A percentile compares a stretch with the other conserved stretches of the same genome.
Conservation (phyloP, 441 rosid genomes). For the Brassica balearica region DNA sequence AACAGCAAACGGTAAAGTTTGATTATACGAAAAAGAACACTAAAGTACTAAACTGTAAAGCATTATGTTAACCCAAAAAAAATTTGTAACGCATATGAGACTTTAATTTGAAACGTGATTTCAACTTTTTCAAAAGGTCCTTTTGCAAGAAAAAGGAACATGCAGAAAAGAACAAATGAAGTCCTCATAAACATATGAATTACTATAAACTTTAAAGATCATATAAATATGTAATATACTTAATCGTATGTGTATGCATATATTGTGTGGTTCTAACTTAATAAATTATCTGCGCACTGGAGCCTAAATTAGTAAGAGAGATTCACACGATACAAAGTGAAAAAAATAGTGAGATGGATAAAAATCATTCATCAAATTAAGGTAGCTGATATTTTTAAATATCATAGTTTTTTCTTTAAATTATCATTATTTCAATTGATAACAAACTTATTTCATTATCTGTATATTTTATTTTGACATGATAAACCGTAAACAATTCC, state of each 20-base stretch:
- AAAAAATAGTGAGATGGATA: background rate
- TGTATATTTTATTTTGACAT: background rate
- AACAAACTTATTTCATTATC: background rate
- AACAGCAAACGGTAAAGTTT: background rate
- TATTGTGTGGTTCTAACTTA: background rate
- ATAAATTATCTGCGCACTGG: background rate
- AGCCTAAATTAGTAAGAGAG: background rate
- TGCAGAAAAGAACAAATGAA: slow-evolving; percentile 26
- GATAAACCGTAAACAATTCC: background rate
- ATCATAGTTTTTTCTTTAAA: background rate
- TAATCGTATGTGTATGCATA: slow-evolving; percentile 7
- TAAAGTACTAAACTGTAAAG: background rate
- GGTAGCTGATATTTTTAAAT: background rate
- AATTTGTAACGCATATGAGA: slow-evolving; percentile 18
- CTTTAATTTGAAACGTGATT: slow-evolving; percentile 23
- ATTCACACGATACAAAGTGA: background rate
- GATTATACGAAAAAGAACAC: background rate
- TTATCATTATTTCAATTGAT: background rate
- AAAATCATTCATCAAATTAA: background rate
- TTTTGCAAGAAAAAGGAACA: slow-evolving; percentile 2
- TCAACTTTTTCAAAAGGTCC: slow-evolving; percentile 33
- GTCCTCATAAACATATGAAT: background rate
- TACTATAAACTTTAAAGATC: background rate
- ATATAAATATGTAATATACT: background rate
- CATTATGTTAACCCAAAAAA: background rate